Evolutionary conservation across 768 basidiomycete genomes (phyloP).

Genomic region (Fomitopsis serialis): DNA sequence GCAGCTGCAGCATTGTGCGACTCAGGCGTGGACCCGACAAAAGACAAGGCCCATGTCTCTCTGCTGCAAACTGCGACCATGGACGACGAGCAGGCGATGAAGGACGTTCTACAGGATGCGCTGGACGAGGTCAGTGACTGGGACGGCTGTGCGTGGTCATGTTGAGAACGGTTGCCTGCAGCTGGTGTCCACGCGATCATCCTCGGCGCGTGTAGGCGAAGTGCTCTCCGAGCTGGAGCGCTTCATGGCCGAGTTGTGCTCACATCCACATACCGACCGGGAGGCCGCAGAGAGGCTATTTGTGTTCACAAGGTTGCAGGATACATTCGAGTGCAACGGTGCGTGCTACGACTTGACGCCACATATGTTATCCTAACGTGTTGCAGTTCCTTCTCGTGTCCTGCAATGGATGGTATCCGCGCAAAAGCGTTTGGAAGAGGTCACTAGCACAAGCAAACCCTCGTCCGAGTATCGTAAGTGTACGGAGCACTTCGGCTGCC

Average conservation of each 20-base stretch:
- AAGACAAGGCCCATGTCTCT: neutral
- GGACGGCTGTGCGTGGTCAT: neutral
- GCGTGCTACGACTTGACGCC: constrained; percentile 29
- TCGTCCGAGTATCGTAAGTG: constrained; percentile 35
- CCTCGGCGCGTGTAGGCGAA: constrained; percentile 41
- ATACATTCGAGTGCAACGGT: constrained; percentile 84
- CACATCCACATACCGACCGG: constrained; percentile 36
- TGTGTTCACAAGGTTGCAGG: constrained; percentile 61
- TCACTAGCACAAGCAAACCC: constrained; percentile 37
- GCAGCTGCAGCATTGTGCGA: neutral
- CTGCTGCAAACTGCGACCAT: neutral
- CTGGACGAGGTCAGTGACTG: constrained; percentile 54
- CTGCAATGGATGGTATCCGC: constrained; percentile 56
- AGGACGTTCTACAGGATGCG: constrained; percentile 47
- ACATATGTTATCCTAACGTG: neutral
- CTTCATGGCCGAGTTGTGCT: constrained; percentile 37
- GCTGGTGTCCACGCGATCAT: constrained; percentile 61
- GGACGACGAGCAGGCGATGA: constrained; percentile 25
- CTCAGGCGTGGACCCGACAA: neutral
- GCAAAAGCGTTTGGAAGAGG: constrained; percentile 43
- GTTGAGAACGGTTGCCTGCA: constrained; percentile 19
- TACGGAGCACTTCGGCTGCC: neutral
- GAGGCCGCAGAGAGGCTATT: constrained; percentile 40
- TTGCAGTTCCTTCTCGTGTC: constrained; percentile 60
- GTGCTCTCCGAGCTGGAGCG: constrained; percentile 48